Percentiles rank a stretch among this genome's conserved stretches.
Evolutionary conservation across 257 asterid genomes (phyloP).

Genomic region (Paulownia fortunei): DNA sequence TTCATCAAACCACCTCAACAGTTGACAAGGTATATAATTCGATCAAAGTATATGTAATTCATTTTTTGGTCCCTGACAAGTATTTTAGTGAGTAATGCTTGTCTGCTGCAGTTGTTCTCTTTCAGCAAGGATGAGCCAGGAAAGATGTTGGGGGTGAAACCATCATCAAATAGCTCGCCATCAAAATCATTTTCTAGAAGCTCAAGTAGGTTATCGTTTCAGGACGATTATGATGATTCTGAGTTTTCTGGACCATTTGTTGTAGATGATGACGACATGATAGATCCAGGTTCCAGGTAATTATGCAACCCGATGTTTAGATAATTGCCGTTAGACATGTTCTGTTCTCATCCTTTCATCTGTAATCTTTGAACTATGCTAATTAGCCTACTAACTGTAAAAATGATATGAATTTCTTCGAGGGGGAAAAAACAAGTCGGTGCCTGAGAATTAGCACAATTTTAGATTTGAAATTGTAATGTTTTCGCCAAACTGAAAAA

Average conservation of each 20-base stretch:
- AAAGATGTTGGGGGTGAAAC: conserved; percentile 43
- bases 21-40: conserved; percentile 60
- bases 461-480: neutral
- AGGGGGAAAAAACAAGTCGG: neutral
- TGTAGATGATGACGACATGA: conserved; percentile 70
- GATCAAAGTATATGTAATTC: conserved; percentile 1
- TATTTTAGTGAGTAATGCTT: conserved; percentile 18
- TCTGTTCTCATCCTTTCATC: neutral
- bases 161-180: conserved; percentile 58
- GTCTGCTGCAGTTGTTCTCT: conserved; percentile 50
- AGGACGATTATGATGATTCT: conserved; percentile 74
- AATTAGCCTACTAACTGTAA: neutral
- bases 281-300: conserved; percentile 75
- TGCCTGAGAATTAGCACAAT: conserved; percentile 10
- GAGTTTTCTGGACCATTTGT: conserved; percentile 77
- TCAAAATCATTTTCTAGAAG: conserved; percentile 70
- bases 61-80: neutral
- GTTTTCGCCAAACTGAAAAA: conserved; percentile 8
- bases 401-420: neutral
- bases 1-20: conserved; percentile 51
- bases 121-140: conserved; percentile 55
- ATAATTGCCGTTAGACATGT: neutral
- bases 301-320: conserved; percentile 18
- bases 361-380: neutral
- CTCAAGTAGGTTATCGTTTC: conserved; percentile 70